Evolutionary conservation across 169 alveolate species (phyloP).

Genomic region (Neospora caninum): DNA sequence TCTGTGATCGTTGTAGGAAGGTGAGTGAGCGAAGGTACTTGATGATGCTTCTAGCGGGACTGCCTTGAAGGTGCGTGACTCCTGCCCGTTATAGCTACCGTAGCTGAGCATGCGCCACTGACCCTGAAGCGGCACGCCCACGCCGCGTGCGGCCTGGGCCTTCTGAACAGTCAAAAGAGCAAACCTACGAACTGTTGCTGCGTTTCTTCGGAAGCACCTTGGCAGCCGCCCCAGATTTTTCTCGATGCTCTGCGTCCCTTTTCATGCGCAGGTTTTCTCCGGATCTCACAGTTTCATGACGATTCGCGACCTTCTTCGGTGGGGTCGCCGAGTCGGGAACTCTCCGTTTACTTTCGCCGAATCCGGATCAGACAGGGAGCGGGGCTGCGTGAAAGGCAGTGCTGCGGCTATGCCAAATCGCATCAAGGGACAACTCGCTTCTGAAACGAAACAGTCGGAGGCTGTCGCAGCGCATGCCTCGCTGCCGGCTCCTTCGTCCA

Average conservation of each 20-base stretch:
- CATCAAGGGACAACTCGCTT: neutral
- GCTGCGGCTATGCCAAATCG: neutral
- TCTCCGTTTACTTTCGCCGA: conserved; percentile 81
- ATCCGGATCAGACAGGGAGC: conserved; percentile 87
- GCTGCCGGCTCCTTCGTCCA: conserved; percentile 44
- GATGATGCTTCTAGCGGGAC: neutral
- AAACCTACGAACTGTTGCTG: too few relatives aligned
- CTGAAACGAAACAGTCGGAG: neutral
- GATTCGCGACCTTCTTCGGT: conserved; percentile 97
- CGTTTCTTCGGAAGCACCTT: too few relatives aligned
- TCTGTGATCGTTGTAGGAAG: too few relatives aligned
- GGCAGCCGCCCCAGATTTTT: too few relatives aligned
- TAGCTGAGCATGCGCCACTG: too few relatives aligned
- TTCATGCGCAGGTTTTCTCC: conserved; percentile 62
- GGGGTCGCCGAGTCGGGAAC: conserved; percentile 93
- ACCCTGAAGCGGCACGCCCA: too few relatives aligned
- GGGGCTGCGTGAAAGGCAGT: conserved; percentile 49
- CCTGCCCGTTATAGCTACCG: neutral
- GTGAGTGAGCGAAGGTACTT: too few relatives aligned
- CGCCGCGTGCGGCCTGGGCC: too few relatives aligned
- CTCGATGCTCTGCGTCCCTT: too few relatives aligned
- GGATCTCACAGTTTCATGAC: conserved; percentile 94
- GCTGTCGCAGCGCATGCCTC: conserved; percentile 35
- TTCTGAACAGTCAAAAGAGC: too few relatives aligned
- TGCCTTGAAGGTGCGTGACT: neutral